These are phyloP conservation scores for Sporodiniella umbellata DNA, from an alignment of 371 early-diverging fungal genomes.

Conservation along the genomic window DNA sequence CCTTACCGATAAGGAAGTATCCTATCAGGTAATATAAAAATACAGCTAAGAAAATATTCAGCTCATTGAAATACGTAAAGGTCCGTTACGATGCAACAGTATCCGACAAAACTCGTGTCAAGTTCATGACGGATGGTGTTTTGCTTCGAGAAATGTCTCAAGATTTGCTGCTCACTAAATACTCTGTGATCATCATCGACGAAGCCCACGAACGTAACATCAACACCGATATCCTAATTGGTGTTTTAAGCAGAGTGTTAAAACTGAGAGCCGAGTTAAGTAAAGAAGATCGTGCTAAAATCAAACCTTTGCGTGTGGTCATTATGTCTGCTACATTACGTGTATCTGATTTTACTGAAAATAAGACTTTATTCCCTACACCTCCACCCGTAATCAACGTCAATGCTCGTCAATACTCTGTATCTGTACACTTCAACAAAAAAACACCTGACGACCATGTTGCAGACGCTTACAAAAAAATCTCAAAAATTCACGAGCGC, in stretches of 20 bases:
- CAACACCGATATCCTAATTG: constrained; percentile 97
- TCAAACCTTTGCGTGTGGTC: constrained; percentile 87
- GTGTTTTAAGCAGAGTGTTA: constrained; percentile 85
- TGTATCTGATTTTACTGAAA: constrained; percentile 90
- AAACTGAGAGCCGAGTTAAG: constrained; percentile 62
- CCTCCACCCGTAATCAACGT: constrained; percentile 90
- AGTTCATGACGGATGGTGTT: constrained; percentile 99
- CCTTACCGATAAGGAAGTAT: constrained; percentile 53
- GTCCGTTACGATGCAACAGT: constrained; percentile 92
- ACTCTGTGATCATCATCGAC: constrained; percentile 96
- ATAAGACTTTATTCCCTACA: constrained; percentile 68
- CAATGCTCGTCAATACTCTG: constrained; percentile 90
- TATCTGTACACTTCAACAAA: constrained; percentile 86
- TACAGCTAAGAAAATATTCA: neutral
- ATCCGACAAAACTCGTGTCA: constrained; percentile 79
- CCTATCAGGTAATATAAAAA: constrained; percentile 42
- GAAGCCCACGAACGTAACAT: constrained; percentile 99
- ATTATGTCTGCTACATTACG: constrained; percentile 99
- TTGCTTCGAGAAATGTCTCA: constrained; percentile 89
- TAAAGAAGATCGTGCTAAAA: constrained; percentile 51
- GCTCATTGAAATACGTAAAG: constrained; percentile 32
- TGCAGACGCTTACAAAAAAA: constrained; percentile 81
- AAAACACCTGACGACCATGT: constrained; percentile 70
- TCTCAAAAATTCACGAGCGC: constrained; percentile 87
- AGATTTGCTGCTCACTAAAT: constrained; percentile 88